Percentiles rank a stretch among this genome's conserved stretches.
phyloP scores from a whole-genome alignment of 257 asterid species.

The Euphrasia confusa region DNA sequence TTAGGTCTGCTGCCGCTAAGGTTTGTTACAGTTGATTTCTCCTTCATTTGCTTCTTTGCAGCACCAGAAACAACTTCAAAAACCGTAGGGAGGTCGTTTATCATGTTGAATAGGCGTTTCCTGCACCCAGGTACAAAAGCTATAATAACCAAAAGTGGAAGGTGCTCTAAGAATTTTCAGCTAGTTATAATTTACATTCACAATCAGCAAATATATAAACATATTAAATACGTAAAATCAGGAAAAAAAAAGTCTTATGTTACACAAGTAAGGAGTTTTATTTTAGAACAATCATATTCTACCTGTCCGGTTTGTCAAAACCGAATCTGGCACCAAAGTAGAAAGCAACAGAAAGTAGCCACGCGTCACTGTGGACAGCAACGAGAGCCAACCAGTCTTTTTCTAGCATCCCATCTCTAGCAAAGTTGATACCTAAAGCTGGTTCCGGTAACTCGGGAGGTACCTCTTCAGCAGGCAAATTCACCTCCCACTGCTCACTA shows the following conservation, averaged over 20 bases:
- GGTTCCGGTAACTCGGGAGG: conserved; percentile 90
- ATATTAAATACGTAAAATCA: neutral
- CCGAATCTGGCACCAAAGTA: conserved; percentile 77
- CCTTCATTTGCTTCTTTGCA: conserved; percentile 62
- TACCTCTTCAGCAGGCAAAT: conserved; percentile 79
- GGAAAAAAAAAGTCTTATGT: conserved; percentile 9
- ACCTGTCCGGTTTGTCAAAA: conserved; percentile 67
- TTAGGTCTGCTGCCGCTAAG: conserved; percentile 55
- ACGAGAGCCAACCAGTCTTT: conserved; percentile 80
- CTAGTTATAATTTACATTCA: conserved; percentile 17
- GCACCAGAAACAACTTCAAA: conserved; percentile 79
- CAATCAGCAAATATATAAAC: conserved; percentile 10
- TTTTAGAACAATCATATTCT: neutral
- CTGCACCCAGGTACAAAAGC: conserved; percentile 42
- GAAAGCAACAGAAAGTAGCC: conserved; percentile 74
- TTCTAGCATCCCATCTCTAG: conserved; percentile 79
- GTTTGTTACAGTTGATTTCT: conserved; percentile 53
- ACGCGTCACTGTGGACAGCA: conserved; percentile 78
- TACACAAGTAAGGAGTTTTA: no score
- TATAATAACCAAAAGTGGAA: conserved; percentile 16
- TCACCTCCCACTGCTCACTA: conserved; percentile 69
- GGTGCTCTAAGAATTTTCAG: conserved; percentile 1
- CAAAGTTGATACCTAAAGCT: conserved; percentile 75
- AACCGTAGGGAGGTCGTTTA: conserved; percentile 75
- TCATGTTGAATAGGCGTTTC: conserved; percentile 71